Evolutionary conservation across 352 stramenopile species (phyloP), one percentile per base, ranked within the genome.

Genomic region (Pseudoperonospora humuli): DNA sequence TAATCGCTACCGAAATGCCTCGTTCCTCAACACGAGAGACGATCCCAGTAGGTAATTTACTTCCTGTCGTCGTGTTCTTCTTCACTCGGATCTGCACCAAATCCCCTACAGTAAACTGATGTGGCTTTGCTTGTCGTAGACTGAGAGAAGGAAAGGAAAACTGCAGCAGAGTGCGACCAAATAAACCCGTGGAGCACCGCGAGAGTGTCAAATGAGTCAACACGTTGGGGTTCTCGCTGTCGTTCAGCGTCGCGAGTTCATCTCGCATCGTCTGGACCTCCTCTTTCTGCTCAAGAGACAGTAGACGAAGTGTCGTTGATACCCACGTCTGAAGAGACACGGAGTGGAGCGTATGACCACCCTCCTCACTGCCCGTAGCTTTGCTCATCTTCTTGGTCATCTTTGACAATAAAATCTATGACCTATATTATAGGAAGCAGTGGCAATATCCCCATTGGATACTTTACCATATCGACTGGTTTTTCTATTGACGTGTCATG

Each of bases 51-150:
- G 75, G 73, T 17, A 61, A 21, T 23, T 61, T 63, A 4, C 40
- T 19, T 3, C 32, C 32, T 7, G 35, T 36, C 10, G 47, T 13
- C n/a, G 44, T 20, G 35, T 24, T 44, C 27, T 50, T 41, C 26
- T 53, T 59, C 35, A 67, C n/a, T n/a, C 77, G 65, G 11, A 96
- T 48, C 50, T 86, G 75, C 24, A 95, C 84, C 17, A 93, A 50
- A 54, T 95, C 84, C 3, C 85, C 84, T 2, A 88, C 72, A 9
- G 75, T 85, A 41, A 96, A 85, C 18, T 82, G 67, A 50, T 96
- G 82, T 4, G 73, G 62, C 52, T 88, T 91, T 41, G 67, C 36
- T 9, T 64, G 57, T 20, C 67, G 51, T 32, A 82, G 14, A 24
- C 52, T 54, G 14, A 57, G 37, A 3, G 57, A 70, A 11, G 73